Evolutionary conservation across 108 stramenopile species (phyloP).

Genomic region (Conticribra guillardii): DNA sequence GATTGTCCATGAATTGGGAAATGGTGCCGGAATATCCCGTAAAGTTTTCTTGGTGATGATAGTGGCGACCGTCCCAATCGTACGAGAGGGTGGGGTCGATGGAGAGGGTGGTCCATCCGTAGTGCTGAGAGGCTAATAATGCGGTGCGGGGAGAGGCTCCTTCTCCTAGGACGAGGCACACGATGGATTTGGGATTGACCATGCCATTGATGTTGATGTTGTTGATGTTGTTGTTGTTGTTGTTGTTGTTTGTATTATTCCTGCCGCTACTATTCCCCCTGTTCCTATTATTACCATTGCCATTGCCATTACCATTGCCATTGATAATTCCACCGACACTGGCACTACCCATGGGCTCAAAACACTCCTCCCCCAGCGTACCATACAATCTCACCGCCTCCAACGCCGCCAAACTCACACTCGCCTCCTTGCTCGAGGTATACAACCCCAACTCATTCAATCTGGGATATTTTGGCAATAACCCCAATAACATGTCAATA

Average conservation of each 20-base stretch:
- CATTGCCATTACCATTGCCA: background rate
- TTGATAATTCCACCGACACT: constrained; percentile 6
- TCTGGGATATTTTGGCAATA: constrained; percentile 45
- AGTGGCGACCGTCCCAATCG: constrained; percentile 45
- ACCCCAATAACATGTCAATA: constrained; percentile 36
- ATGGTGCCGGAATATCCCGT: constrained; percentile 42
- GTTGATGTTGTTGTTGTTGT: background rate
- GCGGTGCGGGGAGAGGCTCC: constrained; percentile 44
- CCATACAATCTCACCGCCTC: constrained; percentile 48
- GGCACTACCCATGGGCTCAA: too few species aligned
- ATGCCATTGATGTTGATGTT: too few species aligned
- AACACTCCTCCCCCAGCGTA: constrained; percentile 30
- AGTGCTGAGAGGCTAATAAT: constrained; percentile 39
- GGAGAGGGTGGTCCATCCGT: constrained; percentile 45
- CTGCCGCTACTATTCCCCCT: background rate
- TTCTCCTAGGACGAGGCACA: constrained; percentile 45
- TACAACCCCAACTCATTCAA: constrained; percentile 40
- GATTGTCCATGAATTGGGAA: constrained; percentile 30
- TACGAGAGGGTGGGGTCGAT: constrained; percentile 38
- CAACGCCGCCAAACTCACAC: constrained; percentile 47
- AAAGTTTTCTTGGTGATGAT: constrained; percentile 24
- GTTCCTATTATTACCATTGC: background rate
- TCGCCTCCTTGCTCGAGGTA: constrained; percentile 20
- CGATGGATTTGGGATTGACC: constrained; percentile 37
- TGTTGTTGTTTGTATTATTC: background rate